phyloP scores from a whole-genome alignment of 805 yeast genomes.

The Clavispora carvajalis region DNA sequence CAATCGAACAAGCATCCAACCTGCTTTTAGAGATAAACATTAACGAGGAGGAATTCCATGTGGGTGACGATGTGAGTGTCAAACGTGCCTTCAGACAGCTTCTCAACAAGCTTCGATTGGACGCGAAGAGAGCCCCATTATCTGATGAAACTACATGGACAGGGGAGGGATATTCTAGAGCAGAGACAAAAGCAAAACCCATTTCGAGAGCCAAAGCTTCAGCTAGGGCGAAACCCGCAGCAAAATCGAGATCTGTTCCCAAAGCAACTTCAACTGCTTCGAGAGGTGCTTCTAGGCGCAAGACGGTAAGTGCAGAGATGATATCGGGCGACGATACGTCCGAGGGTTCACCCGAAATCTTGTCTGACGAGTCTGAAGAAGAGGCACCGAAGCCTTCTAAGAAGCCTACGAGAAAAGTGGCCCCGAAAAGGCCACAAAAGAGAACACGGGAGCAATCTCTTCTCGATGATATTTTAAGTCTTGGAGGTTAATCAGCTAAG shows the following conservation, averaged over 20 bases:
- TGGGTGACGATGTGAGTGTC: slow-evolving; percentile 20
- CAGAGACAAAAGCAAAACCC: too few species aligned
- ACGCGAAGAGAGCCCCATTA: slow-evolving; percentile 7
- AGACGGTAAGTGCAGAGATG: not conserved
- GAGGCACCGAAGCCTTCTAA: slow-evolving; percentile 3
- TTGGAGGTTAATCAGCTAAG: slow-evolving; percentile 7
- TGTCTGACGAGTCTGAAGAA: not conserved
- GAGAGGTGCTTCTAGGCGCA: not conserved
- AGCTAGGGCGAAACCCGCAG: not conserved
- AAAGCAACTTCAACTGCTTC: not conserved
- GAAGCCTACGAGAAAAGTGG: not conserved
- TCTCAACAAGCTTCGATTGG: slow-evolving; percentile 12
- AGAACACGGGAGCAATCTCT: not conserved
- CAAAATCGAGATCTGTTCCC: not conserved
- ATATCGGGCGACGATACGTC: not conserved
- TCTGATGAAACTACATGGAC: not conserved
- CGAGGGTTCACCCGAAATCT: not conserved
- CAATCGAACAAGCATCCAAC: slow-evolving; percentile 48
- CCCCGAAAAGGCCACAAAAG: slow-evolving; percentile 1
- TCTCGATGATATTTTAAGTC: slow-evolving; percentile 11
- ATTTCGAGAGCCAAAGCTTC: not conserved
- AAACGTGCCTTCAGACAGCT: slow-evolving; percentile 13
- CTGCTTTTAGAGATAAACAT: slow-evolving; percentile 41
- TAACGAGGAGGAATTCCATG: slow-evolving; percentile 33
- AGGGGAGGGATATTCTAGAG: not conserved